phyloP scores from a whole-genome alignment of 768 basidiomycete species.

The Sutorius australiensis region DNA sequence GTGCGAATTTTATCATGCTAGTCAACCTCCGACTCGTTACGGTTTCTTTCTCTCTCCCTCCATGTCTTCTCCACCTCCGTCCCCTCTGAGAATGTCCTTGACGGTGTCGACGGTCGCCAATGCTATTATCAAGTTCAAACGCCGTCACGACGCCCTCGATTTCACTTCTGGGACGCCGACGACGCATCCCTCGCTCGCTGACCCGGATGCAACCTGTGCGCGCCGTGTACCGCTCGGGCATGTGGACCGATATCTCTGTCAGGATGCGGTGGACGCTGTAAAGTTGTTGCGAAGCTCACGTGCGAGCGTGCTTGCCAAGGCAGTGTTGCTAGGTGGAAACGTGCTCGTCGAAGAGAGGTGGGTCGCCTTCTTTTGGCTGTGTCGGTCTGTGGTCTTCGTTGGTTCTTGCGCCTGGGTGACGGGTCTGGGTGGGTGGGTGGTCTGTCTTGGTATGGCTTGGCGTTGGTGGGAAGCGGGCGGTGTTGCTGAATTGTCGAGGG shows the following conservation, averaged over 20 bases:
- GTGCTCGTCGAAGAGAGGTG: constrained; percentile 69
- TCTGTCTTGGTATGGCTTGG: background rate
- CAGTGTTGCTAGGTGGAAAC: constrained; percentile 49
- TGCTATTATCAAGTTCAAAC: constrained; percentile 51
- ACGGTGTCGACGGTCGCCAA: constrained; percentile 43
- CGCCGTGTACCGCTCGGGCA: constrained; percentile 34
- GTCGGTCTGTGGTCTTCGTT: background rate
- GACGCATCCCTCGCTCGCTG: constrained; percentile 35
- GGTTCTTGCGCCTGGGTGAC: too few relatives aligned
- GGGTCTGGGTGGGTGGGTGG: too few relatives aligned
- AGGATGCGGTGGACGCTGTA: constrained; percentile 57
- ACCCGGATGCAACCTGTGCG: constrained; percentile 24
- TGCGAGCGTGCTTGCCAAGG: constrained; percentile 46
- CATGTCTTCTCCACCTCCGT: constrained; percentile 16
- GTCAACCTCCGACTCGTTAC: too few relatives aligned
- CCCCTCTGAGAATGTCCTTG: constrained; percentile 22
- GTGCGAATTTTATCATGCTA: too few relatives aligned
- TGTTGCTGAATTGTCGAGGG: too few relatives aligned
- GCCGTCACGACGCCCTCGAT: constrained; percentile 33
- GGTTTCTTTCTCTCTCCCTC: background rate
- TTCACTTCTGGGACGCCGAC: constrained; percentile 37
- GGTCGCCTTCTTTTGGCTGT: constrained; percentile 27
- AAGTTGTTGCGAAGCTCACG: constrained; percentile 57
- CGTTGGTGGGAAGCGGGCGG: background rate
- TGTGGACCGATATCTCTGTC: constrained; percentile 51